phyloP scores from a whole-genome alignment of 176 grass and related monocot species.

The Musa beccarii region DNA sequence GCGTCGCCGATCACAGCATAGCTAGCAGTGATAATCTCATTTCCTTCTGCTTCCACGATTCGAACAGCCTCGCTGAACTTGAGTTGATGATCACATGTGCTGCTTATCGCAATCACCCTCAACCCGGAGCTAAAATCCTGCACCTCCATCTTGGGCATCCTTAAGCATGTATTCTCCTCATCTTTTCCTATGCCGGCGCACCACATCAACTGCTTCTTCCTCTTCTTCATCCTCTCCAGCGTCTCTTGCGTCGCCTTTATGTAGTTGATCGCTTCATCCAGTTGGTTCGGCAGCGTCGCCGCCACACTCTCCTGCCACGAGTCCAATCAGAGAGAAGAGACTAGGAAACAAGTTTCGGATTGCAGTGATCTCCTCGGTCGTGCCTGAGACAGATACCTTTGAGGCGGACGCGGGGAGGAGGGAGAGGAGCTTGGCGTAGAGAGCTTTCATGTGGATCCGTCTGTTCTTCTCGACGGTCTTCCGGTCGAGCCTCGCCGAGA shows the following conservation, averaged over 20 bases:
- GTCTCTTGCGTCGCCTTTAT: conserved; percentile 43
- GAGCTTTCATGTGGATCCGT: conserved; percentile 8
- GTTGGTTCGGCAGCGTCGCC: conserved; percentile 31
- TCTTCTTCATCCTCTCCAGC: conserved; percentile 48
- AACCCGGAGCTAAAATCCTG: conserved; percentile 46
- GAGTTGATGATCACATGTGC: conserved; percentile 16
- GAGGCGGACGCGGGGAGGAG: not conserved
- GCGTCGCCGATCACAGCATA: conserved; percentile 40
- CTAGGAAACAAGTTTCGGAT: too few species aligned
- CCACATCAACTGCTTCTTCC: conserved; percentile 39
- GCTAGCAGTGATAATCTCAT: conserved; percentile 59
- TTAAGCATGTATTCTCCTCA: too few species aligned
- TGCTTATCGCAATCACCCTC: conserved; percentile 33
- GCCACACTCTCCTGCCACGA: not conserved
- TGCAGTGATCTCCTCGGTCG: too few species aligned
- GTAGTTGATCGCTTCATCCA: conserved; percentile 50
- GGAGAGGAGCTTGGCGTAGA: not conserved
- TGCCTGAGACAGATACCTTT: not conserved
- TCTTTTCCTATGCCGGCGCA: not conserved
- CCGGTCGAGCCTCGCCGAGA: not conserved
- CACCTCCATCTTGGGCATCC: conserved; percentile 39
- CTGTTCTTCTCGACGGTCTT: conserved; percentile 12
- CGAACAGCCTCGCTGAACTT: conserved; percentile 49
- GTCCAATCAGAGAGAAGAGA: too few species aligned
- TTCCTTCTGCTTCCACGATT: conserved; percentile 45